Evolutionary conservation across 805 yeast species (phyloP), one percentile per base, ranked within the genome.

Genomic region (Nakazawaea peltata): DNA sequence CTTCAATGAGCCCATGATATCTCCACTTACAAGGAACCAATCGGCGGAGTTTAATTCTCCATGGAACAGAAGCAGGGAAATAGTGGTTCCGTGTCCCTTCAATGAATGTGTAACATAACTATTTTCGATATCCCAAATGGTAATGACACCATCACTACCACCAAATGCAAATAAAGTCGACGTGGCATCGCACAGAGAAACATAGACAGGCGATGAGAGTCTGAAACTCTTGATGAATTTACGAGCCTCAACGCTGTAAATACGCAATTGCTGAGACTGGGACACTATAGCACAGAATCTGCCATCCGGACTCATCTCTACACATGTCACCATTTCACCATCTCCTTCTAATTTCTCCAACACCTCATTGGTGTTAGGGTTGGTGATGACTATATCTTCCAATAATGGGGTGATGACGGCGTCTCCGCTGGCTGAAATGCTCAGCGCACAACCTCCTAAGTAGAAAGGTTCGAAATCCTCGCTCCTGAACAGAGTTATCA

Each of bases 121-220:
- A 24, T 87, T 87, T 44, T 77, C 88, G 25, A 92, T 69, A 56
- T 92, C 99, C 81, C 94, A 87, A 1, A 92, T 94, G 30, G 84
- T 77, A 13, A 88, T 81, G 28, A 77, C 71, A 32, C 98, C 97
- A 56, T 92, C 98, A 1, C 97, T 82, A 31, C 94, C 87, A 26
- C 99, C 99, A 50, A 92, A 78, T 14, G 96, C 94, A 49, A 88
- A 74, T 25, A 92, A 63, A 3, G 95, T 77, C 2, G 94, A 80
- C 0, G 97, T 85, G 3, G 71, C 53, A 56, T 92, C 98, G 16
- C 73, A 74, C 9, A 81, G 66, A 30, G 86, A 69, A 9, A 86
- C 79, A 54, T 83, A 84, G 2, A 84, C 81, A 1, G 97, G 95
- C 1, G 96, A 80, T 2, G 85, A 62, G 30, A 82, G 53, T 51